A percentile compares a stretch with the other conserved stretches of the same genome.
phyloP scores from a whole-genome alignment of 2,329 filamentous ascomycete species.

The Alternaria arborescens region DNA sequence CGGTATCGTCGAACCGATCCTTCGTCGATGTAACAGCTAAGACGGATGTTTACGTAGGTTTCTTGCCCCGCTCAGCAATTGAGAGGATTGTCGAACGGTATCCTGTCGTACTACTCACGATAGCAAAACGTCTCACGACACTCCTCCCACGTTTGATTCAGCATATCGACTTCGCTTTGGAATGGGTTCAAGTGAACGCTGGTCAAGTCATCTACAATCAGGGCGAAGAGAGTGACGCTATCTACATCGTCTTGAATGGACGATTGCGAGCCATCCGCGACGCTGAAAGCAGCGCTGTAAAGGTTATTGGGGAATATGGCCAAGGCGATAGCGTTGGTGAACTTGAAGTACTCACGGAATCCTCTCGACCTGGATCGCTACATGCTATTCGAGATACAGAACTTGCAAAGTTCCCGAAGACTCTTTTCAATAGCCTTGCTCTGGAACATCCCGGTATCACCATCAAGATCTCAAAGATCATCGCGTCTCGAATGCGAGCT shows the following conservation, averaged over 20 bases:
- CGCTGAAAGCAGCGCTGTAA: constrained; percentile 79
- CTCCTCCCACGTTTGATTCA: constrained; percentile 88
- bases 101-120: constrained; percentile 89
- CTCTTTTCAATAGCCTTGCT: constrained; percentile 95
- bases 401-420: constrained; percentile 93
- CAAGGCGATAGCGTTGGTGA: constrained; percentile 98
- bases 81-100: constrained; percentile 94
- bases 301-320: constrained; percentile 89
- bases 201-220: constrained; percentile 95
- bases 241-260: constrained; percentile 96
- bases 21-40: constrained; percentile 98
- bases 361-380: constrained; percentile 84
- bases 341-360: constrained; percentile 95
- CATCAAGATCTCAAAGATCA: constrained; percentile 98
- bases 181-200: constrained; percentile 97
- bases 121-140: constrained; percentile 93
- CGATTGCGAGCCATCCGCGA: constrained; percentile 86
- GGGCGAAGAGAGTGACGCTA: constrained; percentile 94
- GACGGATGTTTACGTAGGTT: constrained; percentile 97
- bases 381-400: constrained; percentile 98
- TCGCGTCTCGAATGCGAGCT: constrained; percentile 91
- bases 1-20: constrained; percentile 91
- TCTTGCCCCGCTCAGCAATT: constrained; percentile 82
- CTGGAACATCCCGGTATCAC: constrained; percentile 98
- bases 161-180: constrained; percentile 96